Evolutionary conservation across 208 protist genomes (phyloP).

Genomic region (Porcisia hertigi): DNA sequence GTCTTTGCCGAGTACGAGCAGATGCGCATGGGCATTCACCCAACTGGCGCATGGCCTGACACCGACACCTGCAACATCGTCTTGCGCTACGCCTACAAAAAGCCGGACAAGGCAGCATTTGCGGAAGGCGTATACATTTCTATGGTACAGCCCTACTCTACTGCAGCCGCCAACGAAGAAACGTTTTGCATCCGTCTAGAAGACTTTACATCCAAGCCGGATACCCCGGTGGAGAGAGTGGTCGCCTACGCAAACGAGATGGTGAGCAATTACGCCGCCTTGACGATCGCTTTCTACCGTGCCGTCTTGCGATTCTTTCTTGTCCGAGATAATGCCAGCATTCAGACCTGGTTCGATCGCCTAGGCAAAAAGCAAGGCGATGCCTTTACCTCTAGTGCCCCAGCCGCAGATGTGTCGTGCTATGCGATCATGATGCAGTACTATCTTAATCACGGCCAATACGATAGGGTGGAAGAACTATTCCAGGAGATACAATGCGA

Average conservation of each 20-base stretch:
- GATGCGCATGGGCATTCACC: conserved; percentile 73
- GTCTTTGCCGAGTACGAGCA: conserved; percentile 57
- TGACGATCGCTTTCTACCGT: conserved; percentile 49
- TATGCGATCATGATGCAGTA: conserved; percentile 71
- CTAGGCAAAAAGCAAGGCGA: conserved; percentile 13
- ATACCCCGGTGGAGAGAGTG: conserved; percentile 36
- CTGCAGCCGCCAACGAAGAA: conserved; percentile 54
- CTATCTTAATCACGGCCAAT: conserved; percentile 42
- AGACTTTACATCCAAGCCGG: conserved; percentile 25
- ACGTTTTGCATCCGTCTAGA: conserved; percentile 80
- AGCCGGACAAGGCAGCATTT: conserved; percentile 19
- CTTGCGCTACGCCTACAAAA: conserved; percentile 44
- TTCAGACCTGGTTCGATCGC: conserved; percentile 58
- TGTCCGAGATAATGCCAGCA: conserved; percentile 37
- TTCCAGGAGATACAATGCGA: conserved; percentile 67
- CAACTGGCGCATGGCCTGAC: conserved; percentile 59
- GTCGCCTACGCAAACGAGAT: conserved; percentile 26
- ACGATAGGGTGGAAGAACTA: conserved; percentile 49
- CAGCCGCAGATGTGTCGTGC: conserved; percentile 46
- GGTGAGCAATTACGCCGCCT: conserved; percentile 9
- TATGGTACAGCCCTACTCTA: conserved; percentile 37
- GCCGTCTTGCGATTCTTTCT: conserved; percentile 60
- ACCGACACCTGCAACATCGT: conserved; percentile 79
- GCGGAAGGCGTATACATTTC: conserved; percentile 21
- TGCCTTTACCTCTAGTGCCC: background rate